A percentile compares a stretch with the other conserved stretches of the same genome.
Conservation (phyloP, 108 stramenopile species). For the Cyclotella baltica region DNA sequence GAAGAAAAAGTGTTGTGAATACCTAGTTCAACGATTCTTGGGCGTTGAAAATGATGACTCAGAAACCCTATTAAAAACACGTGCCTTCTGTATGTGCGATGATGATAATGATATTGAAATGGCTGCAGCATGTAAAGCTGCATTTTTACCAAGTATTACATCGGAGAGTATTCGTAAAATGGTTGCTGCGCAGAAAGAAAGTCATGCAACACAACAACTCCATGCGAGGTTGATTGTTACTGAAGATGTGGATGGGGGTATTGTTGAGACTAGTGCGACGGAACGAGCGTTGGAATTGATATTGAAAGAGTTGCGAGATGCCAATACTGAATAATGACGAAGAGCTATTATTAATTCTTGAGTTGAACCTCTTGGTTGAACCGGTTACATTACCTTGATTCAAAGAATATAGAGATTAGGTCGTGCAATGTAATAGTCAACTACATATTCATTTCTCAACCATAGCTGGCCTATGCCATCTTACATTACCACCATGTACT, state of each 20-base stretch:
- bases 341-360: too few relatives aligned
- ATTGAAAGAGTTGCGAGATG: slow-evolving; percentile 14
- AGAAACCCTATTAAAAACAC: slow-evolving; percentile 26
- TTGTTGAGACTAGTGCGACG: slow-evolving; percentile 42
- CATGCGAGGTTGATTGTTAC: slow-evolving; percentile 26
- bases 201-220: neutral
- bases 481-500: too few relatives aligned
- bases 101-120: slow-evolving; percentile 92
- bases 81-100: slow-evolving; percentile 80
- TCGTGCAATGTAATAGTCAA: too few relatives aligned
- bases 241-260: slow-evolving; percentile 26
- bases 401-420: too few relatives aligned
- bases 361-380: too few relatives aligned
- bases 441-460: too few relatives aligned
- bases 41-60: too few relatives aligned
- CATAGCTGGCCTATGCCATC: too few relatives aligned
- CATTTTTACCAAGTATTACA: slow-evolving; percentile 69
- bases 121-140: slow-evolving; percentile 76
- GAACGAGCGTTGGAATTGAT: slow-evolving; percentile 47
- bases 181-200: neutral
- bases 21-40: slow-evolving; percentile 59
- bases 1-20: slow-evolving; percentile 78
- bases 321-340: too few relatives aligned
- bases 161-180: slow-evolving; percentile 58
- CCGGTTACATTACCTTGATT: too few relatives aligned